Percentiles rank a stretch among this genome's conserved stretches.
These are phyloP conservation scores for Podaxis sp. DNA, from an alignment of 768 basidiomycete species.

Conservation along the genomic window DNA sequence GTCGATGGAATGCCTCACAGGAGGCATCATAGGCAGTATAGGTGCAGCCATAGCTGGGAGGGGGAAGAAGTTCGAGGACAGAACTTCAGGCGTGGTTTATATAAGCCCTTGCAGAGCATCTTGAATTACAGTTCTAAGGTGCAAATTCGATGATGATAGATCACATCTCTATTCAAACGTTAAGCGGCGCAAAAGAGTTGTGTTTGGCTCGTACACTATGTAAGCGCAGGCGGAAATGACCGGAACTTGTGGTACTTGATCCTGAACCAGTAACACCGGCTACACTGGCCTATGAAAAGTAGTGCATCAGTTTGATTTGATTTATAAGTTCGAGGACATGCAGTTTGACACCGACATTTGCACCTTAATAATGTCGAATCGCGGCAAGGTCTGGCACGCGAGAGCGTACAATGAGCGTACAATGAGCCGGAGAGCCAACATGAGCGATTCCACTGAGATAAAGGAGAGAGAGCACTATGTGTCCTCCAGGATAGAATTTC, in stretches of 20 bases:
- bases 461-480: background rate
- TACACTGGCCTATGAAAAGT: background rate
- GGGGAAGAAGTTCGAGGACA: constrained; percentile 22
- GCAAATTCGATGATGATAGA: constrained; percentile 6
- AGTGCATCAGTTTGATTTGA: constrained; percentile 2
- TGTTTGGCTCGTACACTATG: background rate
- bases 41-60: constrained; percentile 23
- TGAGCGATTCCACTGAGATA: background rate
- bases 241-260: constrained; percentile 3
- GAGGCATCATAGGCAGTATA: constrained; percentile 23
- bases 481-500: background rate
- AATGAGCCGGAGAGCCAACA: background rate
- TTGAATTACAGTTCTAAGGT: constrained; percentile 15
- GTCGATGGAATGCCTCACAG: constrained; percentile 27
- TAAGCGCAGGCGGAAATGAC: constrained; percentile 1
- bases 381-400: background rate
- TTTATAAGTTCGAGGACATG: background rate
- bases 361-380: background rate
- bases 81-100: constrained; percentile 10
- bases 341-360: background rate
- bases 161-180: background rate
- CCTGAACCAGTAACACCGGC: constrained; percentile 6
- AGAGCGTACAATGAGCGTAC: background rate
- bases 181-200: constrained; percentile 10
- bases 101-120: constrained; percentile 14